phyloP scores from a whole-genome alignment of 164 flowering plant species.

The Aristolochia contorta region DNA sequence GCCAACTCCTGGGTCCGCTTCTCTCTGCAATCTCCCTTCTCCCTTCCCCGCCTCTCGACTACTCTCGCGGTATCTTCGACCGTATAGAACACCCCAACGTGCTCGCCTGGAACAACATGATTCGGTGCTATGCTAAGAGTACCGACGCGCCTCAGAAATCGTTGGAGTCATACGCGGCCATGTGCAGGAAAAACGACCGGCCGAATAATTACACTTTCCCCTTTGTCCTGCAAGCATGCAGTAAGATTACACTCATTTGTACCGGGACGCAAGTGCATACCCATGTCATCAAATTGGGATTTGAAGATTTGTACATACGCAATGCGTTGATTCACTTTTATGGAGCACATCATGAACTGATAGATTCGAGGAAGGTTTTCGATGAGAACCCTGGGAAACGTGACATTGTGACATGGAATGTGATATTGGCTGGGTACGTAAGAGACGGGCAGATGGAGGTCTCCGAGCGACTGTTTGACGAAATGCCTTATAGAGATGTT shows the following conservation, averaged over 20 bases:
- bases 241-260: constrained; percentile 14
- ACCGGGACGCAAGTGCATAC: constrained; percentile 36
- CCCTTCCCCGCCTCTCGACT: constrained; percentile 10
- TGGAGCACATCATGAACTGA: constrained; percentile 16
- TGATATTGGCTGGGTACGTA: constrained; percentile 25
- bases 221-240: constrained; percentile 41
- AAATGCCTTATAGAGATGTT: constrained; percentile 39
- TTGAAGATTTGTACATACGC: constrained; percentile 26
- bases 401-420: constrained; percentile 48
- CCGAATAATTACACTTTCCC: constrained; percentile 41
- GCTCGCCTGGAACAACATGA: constrained; percentile 11
- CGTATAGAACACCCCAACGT: constrained; percentile 9
- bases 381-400: constrained; percentile 23
- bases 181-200: not conserved
- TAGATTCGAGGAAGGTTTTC: constrained; percentile 22
- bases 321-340: constrained; percentile 43
- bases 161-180: constrained; percentile 6
- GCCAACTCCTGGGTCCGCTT: constrained; percentile 8
- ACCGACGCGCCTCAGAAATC: constrained; percentile 5
- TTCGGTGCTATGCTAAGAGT: constrained; percentile 16
- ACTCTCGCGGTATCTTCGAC: constrained; percentile 10
- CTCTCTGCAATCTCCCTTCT: constrained; percentile 10
- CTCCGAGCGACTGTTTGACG: constrained; percentile 29
- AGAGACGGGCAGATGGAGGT: constrained; percentile 24
- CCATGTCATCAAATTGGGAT: constrained; percentile 29